Evolutionary conservation across 1,284 basidiomycete genomes (phyloP), one percentile per base, ranked within the genome.

Genomic region (Tilletia walkeri): DNA sequence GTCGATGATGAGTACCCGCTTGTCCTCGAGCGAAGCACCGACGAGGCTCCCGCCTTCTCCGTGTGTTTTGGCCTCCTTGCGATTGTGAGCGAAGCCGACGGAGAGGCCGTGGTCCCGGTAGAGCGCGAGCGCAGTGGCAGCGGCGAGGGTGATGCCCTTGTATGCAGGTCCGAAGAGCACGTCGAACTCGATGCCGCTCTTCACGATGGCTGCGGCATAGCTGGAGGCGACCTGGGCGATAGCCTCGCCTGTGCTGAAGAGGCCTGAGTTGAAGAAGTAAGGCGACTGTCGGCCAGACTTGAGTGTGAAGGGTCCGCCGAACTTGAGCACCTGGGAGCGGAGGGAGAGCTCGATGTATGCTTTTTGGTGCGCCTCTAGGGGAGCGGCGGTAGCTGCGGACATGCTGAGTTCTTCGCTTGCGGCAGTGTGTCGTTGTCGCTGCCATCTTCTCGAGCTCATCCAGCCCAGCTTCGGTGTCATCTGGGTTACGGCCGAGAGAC

Each of bases 91-190:
- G 78, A 92, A 93, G 0, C 91, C 91, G 39, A 94, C 89, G 63
- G 90, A 86, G 65, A 90, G 86, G 2, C 86, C 85, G 80, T 93
- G 88, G 70, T 88, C 86, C 24, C 79, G 70, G 18, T 83, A 79
- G 47, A 99, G 87, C 41, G 91, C 88, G 36, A 96, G 88, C 2
- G 92, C 88, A 0, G 95, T 94, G 63, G 92, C 89, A 0, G 95
- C 92, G 0, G 94, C 95, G 65, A 99, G 89, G 0, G 95, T 90
- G 80, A 99, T 99, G 53, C 94, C 95, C 75, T 99, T 99, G 87
- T 99, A 99, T 2, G 96, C 95, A 0, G 95, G 96, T 0, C 95
- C 96, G 80, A 98, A 97, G 39, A 98, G 88, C 56, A 98, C 89
- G 79, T 96, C 94, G 78, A 97, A 96, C 65, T 83, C 65, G 2